Percentiles rank a stretch among this genome's conserved stretches.
These are phyloP conservation scores for Mucor indicus DNA, from an alignment of 371 early-diverging fungal genomes.

Conservation along the genomic window DNA sequence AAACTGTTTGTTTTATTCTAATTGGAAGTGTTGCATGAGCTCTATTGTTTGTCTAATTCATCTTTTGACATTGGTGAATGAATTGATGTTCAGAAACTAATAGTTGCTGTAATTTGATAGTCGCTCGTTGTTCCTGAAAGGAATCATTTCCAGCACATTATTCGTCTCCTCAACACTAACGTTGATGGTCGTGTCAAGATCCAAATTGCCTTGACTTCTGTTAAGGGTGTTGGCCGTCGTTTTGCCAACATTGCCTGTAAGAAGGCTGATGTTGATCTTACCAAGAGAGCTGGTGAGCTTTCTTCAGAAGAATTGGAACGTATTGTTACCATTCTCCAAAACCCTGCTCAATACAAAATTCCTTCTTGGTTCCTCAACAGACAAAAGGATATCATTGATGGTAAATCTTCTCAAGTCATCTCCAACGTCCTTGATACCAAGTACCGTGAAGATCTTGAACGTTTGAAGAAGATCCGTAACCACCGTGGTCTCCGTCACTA, in stretches of 20 bases:
- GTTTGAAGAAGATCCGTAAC: conserved; percentile 95
- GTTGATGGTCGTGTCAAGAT: conserved; percentile 97
- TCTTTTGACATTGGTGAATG: not conserved
- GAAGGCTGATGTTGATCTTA: conserved; percentile 96
- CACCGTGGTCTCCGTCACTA: conserved; percentile 96
- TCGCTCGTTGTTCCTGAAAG: conserved; percentile 89
- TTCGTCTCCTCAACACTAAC: conserved; percentile 99
- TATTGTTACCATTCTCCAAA: conserved; percentile 87
- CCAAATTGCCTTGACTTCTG: conserved; percentile 95
- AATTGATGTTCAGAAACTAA: too few species aligned
- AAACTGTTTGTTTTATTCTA: too few species aligned
- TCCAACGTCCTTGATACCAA: conserved; percentile 95
- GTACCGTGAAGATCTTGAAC: conserved; percentile 96
- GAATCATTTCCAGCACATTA: conserved; percentile 93
- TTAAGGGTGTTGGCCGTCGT: conserved; percentile 99
- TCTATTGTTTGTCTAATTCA: not conserved
- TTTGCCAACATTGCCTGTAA: conserved; percentile 97
- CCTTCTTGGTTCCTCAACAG: conserved; percentile 99
- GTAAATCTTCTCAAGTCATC: conserved; percentile 92
- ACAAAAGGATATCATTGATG: conserved; percentile 96
- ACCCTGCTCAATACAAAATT: conserved; percentile 96
- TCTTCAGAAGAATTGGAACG: conserved; percentile 91
- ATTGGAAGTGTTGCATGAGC: too few species aligned
- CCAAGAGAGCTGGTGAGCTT: conserved; percentile 98
- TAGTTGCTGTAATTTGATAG: conserved; percentile 40